Percentiles rank a stretch among this genome's conserved stretches.
Conservation (phyloP, 2,329 filamentous ascomycete genomes). For the Phialophora tarda region DNA sequence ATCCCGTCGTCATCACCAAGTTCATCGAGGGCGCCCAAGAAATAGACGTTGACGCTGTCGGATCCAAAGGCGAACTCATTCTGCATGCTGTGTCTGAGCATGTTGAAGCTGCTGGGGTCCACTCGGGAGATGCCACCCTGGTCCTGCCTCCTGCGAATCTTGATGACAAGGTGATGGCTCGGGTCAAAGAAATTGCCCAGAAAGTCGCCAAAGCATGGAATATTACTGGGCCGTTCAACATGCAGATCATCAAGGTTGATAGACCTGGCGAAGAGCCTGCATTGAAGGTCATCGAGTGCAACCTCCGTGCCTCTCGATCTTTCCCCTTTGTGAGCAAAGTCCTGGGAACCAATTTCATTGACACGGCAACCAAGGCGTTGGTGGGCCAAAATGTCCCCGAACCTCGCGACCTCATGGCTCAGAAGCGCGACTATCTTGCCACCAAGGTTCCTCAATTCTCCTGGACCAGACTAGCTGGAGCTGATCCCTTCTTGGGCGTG, state of each 20-base stretch:
- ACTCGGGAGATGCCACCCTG: slow-evolving; percentile 95
- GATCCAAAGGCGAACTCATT: slow-evolving; percentile 81
- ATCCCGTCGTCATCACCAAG: slow-evolving; percentile 97
- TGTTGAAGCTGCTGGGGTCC: slow-evolving; percentile 94
- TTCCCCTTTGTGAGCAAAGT: slow-evolving; percentile 99
- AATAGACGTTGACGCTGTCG: slow-evolving; percentile 95
- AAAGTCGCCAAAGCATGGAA: slow-evolving; percentile 97
- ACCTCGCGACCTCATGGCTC: slow-evolving; percentile 83
- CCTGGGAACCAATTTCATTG: slow-evolving; percentile 94
- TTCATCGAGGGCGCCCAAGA: slow-evolving; percentile 97
- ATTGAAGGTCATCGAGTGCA: slow-evolving; percentile 98
- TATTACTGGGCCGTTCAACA: slow-evolving; percentile 99
- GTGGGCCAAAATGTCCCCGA: slow-evolving; percentile 83
- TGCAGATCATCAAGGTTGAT: slow-evolving; percentile 97
- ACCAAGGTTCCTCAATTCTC: slow-evolving; percentile 99
- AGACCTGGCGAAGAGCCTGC: slow-evolving; percentile 67
- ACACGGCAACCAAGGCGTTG: slow-evolving; percentile 90
- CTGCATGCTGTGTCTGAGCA: slow-evolving; percentile 94
- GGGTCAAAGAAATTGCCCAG: slow-evolving; percentile 91
- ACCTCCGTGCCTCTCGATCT: slow-evolving; percentile 93
- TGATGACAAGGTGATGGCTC: slow-evolving; percentile 76
- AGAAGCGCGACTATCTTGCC: slow-evolving; percentile 88
- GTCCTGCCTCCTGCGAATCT: slow-evolving; percentile 85
- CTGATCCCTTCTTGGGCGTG: slow-evolving; percentile 95
- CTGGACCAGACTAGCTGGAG: slow-evolving; percentile 96